phyloP scores from a whole-genome alignment of 768 basidiomycete species.

The Phanerodontia chrysosporium region DNA sequence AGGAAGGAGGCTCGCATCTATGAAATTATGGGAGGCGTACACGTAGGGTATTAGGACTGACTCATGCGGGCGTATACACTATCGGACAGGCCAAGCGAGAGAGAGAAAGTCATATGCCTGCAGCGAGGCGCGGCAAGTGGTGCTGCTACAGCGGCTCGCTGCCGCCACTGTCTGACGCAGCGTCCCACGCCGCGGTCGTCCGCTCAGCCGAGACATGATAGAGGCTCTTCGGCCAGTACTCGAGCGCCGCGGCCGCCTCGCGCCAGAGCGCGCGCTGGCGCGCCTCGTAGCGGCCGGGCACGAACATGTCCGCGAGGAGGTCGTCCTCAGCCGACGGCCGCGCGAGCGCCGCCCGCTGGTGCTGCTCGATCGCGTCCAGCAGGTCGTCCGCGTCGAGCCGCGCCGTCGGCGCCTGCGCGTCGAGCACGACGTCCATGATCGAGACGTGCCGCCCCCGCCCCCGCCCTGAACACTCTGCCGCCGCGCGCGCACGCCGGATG shows the following conservation, averaged over 20 bases:
- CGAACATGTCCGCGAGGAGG: constrained; percentile 26
- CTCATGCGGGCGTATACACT: neutral
- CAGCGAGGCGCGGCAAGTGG: neutral
- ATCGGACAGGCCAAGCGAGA: too few species aligned
- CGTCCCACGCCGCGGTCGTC: constrained; percentile 33
- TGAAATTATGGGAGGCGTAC: neutral
- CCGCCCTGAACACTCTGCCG: constrained; percentile 16
- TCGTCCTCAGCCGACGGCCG: constrained; percentile 14
- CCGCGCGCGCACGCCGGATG: constrained; percentile 20
- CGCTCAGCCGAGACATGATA: constrained; percentile 42
- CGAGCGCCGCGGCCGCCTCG: constrained; percentile 17
- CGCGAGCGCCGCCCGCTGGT: constrained; percentile 6
- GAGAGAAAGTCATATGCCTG: neutral
- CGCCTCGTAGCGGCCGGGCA: constrained; percentile 35
- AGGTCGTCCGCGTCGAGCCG: constrained; percentile 28
- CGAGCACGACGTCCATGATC: constrained; percentile 47
- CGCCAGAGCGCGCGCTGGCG: constrained; percentile 27
- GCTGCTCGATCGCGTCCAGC: constrained; percentile 25
- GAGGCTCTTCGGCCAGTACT: constrained; percentile 4
- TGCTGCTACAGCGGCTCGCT: neutral
- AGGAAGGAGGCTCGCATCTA: neutral
- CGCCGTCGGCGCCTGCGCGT: constrained; percentile 30
- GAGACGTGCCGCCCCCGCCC: constrained; percentile 30
- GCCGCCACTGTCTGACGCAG: neutral
- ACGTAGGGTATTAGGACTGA: neutral